Evolutionary conservation across 805 yeast genomes (phyloP), one percentile per base, ranked within the genome.

Genomic region (Sugiyamaella mastotermitis): DNA sequence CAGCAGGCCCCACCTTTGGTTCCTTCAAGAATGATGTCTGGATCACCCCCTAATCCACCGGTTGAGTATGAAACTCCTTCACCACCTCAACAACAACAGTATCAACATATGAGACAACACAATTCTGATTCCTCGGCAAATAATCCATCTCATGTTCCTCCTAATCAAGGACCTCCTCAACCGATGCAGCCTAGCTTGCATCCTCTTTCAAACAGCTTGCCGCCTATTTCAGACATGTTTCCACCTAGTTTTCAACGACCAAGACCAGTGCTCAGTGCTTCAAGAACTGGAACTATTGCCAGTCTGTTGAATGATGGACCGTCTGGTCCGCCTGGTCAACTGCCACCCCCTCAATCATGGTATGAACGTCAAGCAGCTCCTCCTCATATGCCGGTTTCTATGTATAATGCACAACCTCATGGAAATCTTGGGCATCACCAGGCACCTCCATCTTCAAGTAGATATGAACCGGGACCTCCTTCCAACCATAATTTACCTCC

Each of bases 211-310:
- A 21, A 33, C 18, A n/a, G n/a, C n/a, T n/a, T n/a, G n/a, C n/a
- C n/a, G n/a, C n/a, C n/a, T n/a, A n/a, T 29, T 13, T 19, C 15
- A 18, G 30, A 33, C 21, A 29, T 20, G 37, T n/a, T n/a, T n/a
- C 18, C 14, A 7, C 9, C 9, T 27, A 27, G 16, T 18, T 18
- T n/a, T 11, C 16, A 17, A n/a, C 38, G 40, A 6, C 49, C 46
- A 11, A 40, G 52, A 9, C 52, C 52, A 5, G 42, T 47, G n/a
- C 34, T 49, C 15, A 45, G 36, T 8, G 46, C 52, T 10, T 29
- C 35, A n/a, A 40, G 51, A 17, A 29, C 36, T n/a, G 40, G 48
- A 6, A 23, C 42, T 21, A 44, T 47, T 22, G 21, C 44, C 10
- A 40, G 43, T 21, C 43, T 49, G 21, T 35, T 47, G 26, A 49